phyloP scores from a whole-genome alignment of 306 rosid genomes.

The Lathyrus sativus region DNA sequence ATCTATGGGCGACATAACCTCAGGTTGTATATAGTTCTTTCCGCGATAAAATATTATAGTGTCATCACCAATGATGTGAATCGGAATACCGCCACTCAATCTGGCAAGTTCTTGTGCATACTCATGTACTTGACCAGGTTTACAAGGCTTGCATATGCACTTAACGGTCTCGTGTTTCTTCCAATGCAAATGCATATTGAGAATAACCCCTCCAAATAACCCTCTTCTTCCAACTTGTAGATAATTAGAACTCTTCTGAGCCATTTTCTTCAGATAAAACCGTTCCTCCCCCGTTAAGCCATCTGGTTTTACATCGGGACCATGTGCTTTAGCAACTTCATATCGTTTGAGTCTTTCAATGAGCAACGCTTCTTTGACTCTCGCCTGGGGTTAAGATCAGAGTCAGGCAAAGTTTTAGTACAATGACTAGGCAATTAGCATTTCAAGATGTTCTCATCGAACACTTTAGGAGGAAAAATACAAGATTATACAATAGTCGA shows the following conservation, averaged over 20 bases:
- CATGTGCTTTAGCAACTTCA: slow-evolving; percentile 76
- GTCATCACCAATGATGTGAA: slow-evolving; percentile 80
- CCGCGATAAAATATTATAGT: slow-evolving; percentile 85
- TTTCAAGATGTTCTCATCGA: slow-evolving; percentile 8
- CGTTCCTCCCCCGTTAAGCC: slow-evolving; percentile 83
- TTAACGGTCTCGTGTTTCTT: slow-evolving; percentile 93
- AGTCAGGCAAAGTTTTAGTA: neutral
- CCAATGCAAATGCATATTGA: slow-evolving; percentile 99
- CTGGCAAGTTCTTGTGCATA: slow-evolving; percentile 85
- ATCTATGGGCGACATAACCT: slow-evolving; percentile 84
- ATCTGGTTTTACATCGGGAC: slow-evolving; percentile 76
- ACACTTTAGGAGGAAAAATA: neutral
- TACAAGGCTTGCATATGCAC: slow-evolving; percentile 82
- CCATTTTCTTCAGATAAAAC: slow-evolving; percentile 85
- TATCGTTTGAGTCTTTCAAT: slow-evolving; percentile 81
- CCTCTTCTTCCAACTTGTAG: slow-evolving; percentile 92
- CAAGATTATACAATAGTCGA: neutral
- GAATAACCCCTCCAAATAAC: slow-evolving; percentile 89
- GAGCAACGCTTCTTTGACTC: slow-evolving; percentile 77
- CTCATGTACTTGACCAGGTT: slow-evolving; percentile 84
- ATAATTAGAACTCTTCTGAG: slow-evolving; percentile 89
- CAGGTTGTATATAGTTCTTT: slow-evolving; percentile 77
- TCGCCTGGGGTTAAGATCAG: slow-evolving; percentile 63
- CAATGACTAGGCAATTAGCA: slow-evolving; percentile 32
- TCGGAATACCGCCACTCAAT: slow-evolving; percentile 88